phyloP scores from a whole-genome alignment of 1,139 yeast genomes.

The Pichia inconspicua region DNA sequence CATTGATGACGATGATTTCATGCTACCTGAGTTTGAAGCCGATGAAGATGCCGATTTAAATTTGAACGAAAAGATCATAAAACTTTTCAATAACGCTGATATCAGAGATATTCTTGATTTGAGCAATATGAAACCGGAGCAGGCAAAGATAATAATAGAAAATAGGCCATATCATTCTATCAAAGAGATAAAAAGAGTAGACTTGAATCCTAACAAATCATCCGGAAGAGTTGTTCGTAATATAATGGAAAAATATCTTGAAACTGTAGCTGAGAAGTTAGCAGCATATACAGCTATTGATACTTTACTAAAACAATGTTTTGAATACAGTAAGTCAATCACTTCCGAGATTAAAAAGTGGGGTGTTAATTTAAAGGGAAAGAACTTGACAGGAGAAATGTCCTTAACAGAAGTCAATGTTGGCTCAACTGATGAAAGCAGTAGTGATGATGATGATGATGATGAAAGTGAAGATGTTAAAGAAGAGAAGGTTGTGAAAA shows the following conservation, averaged over 20 bases:
- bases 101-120: slow-evolving; percentile 73
- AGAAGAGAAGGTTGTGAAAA: slow-evolving; percentile 4
- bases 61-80: slow-evolving; percentile 61
- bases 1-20: slow-evolving; percentile 18
- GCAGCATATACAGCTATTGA: slow-evolving; percentile 93
- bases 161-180: slow-evolving; percentile 64
- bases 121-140: slow-evolving; percentile 59
- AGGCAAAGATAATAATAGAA: slow-evolving; percentile 53
- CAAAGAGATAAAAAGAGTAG: slow-evolving; percentile 45
- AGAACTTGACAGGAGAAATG: slow-evolving; percentile 40
- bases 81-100: slow-evolving; percentile 73
- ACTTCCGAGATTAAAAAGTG: slow-evolving; percentile 68
- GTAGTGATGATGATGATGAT: slow-evolving; percentile 8
- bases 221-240: slow-evolving; percentile 10
- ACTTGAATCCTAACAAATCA: slow-evolving; percentile 32
- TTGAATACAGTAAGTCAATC: slow-evolving; percentile 65
- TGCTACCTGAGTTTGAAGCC: slow-evolving; percentile 39
- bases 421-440: slow-evolving; percentile 30
- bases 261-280: slow-evolving; percentile 58
- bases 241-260: slow-evolving; percentile 52
- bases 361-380: slow-evolving; percentile 73
- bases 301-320: slow-evolving; percentile 76
- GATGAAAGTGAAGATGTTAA: neutral
- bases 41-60: slow-evolving; percentile 35
- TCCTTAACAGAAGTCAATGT: slow-evolving; percentile 45